Base-by-base conservation (phyloP, 495 filamentous ascomycete genomes). In the Penicillium angulare region DNA sequence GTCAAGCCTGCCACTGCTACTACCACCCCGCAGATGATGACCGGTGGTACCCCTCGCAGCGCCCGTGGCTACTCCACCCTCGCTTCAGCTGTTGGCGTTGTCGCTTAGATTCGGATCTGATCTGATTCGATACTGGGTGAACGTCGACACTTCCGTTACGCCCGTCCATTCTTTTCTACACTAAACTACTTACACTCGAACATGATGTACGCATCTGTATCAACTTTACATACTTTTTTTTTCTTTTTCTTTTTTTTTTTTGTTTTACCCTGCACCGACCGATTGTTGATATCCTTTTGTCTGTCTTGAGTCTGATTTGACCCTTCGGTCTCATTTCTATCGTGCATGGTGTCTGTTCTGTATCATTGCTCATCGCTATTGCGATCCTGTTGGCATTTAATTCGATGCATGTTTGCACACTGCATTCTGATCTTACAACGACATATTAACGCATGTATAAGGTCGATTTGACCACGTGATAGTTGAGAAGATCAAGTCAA, bases 1-100 rank as follows among this genome's bases (percentile, higher is more conserved):
- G n/a, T 17, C 38, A 15, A 16, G 59, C 49, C 26, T 29, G 56
- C 21, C 34, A 57, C 36, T 43, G n/a, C 47, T 15, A 15, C 52
- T 20, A 29, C 50, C 20, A 32, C 49, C n/a, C 55, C 55, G 17
- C 51, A 41, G 15, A 49, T 69, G 63, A 66, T 68, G 62, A 64
- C 72, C 8, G 62, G 54, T 32, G 60, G n/a, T n/a, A n/a, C 60
- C 35, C 53, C 63, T 22, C 42, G 60, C 31, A 49, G 47, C 38
- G 47, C 56, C 38, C 57, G 52, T 15, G 59, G 59, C 21, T 56
- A 61, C 46, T 60, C 59, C 18, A 55, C 57, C 17, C 45, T 66
- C 47, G 52, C 52, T 46, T 57, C 59, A 16, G 63, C 67, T 2
- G 55, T 72, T 9, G 69, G 65, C 16, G 69, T 68, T 18, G 68